phyloP scores from a whole-genome alignment of 192 early-diverging fungal genomes.

The Chytriomyces hyalinus region DNA sequence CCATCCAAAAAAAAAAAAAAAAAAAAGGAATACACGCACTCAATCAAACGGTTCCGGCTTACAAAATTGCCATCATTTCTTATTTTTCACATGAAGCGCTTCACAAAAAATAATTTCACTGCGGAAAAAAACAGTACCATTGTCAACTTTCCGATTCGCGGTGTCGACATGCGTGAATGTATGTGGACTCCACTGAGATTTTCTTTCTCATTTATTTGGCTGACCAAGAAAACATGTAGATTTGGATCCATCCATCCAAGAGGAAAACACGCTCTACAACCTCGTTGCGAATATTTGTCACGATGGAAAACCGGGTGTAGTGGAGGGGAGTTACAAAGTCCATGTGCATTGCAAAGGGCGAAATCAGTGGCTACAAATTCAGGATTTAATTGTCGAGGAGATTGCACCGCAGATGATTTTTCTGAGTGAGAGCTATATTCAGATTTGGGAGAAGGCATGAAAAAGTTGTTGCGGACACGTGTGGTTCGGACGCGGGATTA shows the following conservation, averaged over 20 bases:
- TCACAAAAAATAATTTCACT: constrained; percentile 82
- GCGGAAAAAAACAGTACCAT: constrained; percentile 96
- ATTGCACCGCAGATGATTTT: constrained; percentile 95
- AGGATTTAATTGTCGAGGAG: constrained; percentile 91
- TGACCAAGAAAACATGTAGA: not conserved
- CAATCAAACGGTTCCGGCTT: constrained; percentile 74
- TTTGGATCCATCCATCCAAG: constrained; percentile 20
- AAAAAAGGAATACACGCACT: constrained; percentile 17
- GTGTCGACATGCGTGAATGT: constrained; percentile 84
- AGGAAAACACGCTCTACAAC: constrained; percentile 68
- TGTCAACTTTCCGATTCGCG: constrained; percentile 91
- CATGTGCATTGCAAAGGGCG: constrained; percentile 76
- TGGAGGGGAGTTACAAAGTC: constrained; percentile 79
- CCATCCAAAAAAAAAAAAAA: not conserved
- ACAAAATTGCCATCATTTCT: constrained; percentile 80
- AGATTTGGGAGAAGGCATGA: constrained; percentile 60
- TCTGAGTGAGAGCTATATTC: constrained; percentile 88
- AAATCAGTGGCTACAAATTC: constrained; percentile 94
- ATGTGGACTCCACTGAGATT: constrained; percentile 17
- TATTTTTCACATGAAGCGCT: constrained; percentile 90
- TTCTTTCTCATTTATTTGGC: not conserved
- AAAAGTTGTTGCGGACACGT: constrained; percentile 18
- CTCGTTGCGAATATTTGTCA: constrained; percentile 92
- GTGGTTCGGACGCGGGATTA: too few relatives aligned
- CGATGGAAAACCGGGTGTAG: constrained; percentile 73